Conservation (phyloP, 495 filamentous ascomycete genomes). For the Talaromyces thailandensis region DNA sequence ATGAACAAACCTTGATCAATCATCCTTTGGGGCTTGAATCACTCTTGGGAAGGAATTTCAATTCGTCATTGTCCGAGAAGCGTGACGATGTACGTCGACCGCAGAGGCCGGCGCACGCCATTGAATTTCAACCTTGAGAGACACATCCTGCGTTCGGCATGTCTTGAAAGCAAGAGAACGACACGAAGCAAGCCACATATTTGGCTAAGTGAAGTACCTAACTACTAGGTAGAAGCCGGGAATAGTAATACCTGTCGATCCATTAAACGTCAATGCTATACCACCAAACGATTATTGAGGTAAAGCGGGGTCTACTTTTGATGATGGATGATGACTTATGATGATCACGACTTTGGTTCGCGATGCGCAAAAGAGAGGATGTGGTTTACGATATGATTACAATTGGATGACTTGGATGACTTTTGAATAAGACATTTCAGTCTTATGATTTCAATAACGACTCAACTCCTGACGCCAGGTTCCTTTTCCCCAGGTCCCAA, state of each 20-base stretch:
- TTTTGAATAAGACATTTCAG: not conserved
- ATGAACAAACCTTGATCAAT: not conserved
- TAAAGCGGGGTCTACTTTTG: not conserved
- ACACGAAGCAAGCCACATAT: not conserved
- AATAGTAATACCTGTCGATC: not conserved
- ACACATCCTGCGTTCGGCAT: not conserved
- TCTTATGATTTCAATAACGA: not conserved
- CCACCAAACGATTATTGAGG: not conserved
- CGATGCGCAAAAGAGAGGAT: not conserved
- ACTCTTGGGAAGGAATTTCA: too few relatives aligned
- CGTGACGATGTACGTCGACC: not conserved
- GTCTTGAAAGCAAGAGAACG: not conserved
- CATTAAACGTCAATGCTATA: not conserved
- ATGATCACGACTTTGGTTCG: not conserved
- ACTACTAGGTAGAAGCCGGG: not conserved
- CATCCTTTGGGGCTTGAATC: not conserved
- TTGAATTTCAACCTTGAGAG: not conserved
- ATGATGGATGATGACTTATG: not conserved
- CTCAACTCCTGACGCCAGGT: not conserved
- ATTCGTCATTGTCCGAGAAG: not conserved
- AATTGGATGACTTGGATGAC: not conserved
- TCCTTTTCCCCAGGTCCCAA: slow-evolving; percentile 4
- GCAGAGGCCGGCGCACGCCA: not conserved
- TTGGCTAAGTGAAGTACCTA: not conserved
- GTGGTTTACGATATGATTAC: not conserved